Evolutionary conservation across 306 rosid genomes (phyloP).

Genomic region (Citrullus mucosospermus): DNA sequence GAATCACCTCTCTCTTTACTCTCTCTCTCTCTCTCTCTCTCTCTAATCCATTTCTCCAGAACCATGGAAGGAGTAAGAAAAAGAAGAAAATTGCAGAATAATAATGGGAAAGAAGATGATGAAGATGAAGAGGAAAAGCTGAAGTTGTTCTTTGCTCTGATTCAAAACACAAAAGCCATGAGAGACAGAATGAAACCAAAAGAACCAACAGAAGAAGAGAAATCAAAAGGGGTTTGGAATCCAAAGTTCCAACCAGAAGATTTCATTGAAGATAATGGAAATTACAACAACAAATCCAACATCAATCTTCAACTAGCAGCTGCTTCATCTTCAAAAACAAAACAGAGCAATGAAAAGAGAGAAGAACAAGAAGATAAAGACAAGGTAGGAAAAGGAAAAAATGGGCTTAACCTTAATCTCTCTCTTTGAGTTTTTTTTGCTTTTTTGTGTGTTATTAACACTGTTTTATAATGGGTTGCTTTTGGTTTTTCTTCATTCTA

Average conservation of each 20-base stretch:
- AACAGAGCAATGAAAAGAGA: neutral
- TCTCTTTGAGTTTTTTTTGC: neutral
- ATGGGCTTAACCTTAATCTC: slow-evolving; percentile 7
- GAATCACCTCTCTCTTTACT: neutral
- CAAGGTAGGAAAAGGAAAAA: neutral
- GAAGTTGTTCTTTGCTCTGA: slow-evolving; percentile 57
- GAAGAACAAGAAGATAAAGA: neutral
- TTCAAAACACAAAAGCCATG: slow-evolving; percentile 45
- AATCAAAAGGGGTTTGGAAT: slow-evolving; percentile 32
- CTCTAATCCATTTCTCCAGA: neutral
- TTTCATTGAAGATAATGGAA: slow-evolving; percentile 21
- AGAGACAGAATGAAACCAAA: slow-evolving; percentile 21
- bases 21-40: neutral
- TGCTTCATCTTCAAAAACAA: neutral
- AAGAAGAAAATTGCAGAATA: slow-evolving; percentile 39
- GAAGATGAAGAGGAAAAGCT: slow-evolving; percentile 48
- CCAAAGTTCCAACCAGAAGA: slow-evolving; percentile 68
- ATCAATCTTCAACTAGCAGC: neutral
- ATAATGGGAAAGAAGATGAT: slow-evolving; percentile 31
- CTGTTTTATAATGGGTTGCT: neutral
- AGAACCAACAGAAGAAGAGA: neutral
- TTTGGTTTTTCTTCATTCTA: neutral
- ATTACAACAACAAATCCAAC: neutral
- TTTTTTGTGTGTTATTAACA: neutral
- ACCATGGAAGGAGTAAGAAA: slow-evolving; percentile 44